Base-by-base conservation (phyloP, 176 grass and related monocot species). In the Guadua angustifolia region DNA sequence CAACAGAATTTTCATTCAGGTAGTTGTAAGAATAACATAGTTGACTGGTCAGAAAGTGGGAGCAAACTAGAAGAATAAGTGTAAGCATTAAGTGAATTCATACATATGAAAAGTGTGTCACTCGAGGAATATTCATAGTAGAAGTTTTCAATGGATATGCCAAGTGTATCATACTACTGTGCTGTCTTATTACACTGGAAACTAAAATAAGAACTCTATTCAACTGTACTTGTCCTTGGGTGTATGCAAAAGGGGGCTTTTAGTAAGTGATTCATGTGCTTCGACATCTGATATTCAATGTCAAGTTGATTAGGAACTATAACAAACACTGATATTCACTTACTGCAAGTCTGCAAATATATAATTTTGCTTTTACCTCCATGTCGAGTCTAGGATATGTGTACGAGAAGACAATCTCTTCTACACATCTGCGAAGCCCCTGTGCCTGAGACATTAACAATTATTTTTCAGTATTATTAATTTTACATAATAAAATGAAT, bases 301-400 rank as follows among this genome's bases (percentile, higher is more conserved):
- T 73, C 18, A 80, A 50, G 2, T 64, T 61, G 22, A 49, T 83
- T 58, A 83, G 38, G 10, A 79, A 36, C 39, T 12, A 81, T 36
- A 85, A 44, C 22, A 77, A n/a, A 53, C 3, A 36, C 49, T 11
- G 33, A 79, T 59, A 69, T 22, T 86, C 47, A 60, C 15, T 40
- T 60, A 11, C 44, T 68, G 1, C 1, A 29, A 29, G 29, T 29
- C 29, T 29, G 29, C 24, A 74, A 88, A 74, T 26, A 71, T 38
- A 91, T 84, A 9, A 21, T 55, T 26, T 88, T 65, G 21, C 42
- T 77, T 65, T 79, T 69, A 97, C 92, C 95, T 98, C 93, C 89
- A 98, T 95, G 70, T 95, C 95, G 74, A 98, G 85, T 95, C 95
- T 98, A 83, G 95, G 95, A 78, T 95, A 98, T 8, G 95, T 90